Base-by-base conservation (phyloP, 179 eudicot species). In the Silene vulgaris region DNA sequence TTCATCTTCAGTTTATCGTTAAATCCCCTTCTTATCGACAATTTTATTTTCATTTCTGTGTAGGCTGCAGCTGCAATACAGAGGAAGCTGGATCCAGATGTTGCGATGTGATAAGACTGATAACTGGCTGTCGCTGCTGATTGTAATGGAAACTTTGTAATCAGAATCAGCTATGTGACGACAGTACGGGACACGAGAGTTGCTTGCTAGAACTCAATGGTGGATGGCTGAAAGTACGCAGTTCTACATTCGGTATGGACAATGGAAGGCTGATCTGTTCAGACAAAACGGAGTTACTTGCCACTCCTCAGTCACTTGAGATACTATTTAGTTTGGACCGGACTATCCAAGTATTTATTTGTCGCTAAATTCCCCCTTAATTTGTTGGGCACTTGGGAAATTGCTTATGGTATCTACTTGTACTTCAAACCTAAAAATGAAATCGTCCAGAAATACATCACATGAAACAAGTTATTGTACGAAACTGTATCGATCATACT, bases 21-120 rank as follows among this genome's bases (percentile, higher is more conserved):
- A 2, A 14, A n/a, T 19, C 5, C 67, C 14, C 20, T 71, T 29
- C 60, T 52, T 71, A 19, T 71, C 43, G 69, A 59, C 63, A 7
- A 19, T 29, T 17, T 2, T 57, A 1, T 9, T 78, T 61, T 80
- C 69, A 21, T 76, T 54, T 60, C 8, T 77, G 23, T 68, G 65
- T 74, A 93, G 98, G 98, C 98, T 29, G 98, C 93, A 16, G 89
- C 96, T 78, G 97, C 91, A 82, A 93, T 93, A 75, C 98, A 93
- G 77, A 90, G 84, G 76, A 87, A 86, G 66, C 83, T 93, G 90
- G 98, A 93, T 76, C 98, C 98, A 14, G 97, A 91, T 82, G 83
- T 88, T 81, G 82, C 90, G 28, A 89, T 86, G 93, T 93, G 78
- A 87, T n/a, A n/a, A n/a, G n/a, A n/a, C n/a, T n/a, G n/a, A n/a